These are phyloP conservation scores for Heterobasidion parviporum DNA, from an alignment of 1,284 basidiomycete genomes.

Conservation along the genomic window DNA sequence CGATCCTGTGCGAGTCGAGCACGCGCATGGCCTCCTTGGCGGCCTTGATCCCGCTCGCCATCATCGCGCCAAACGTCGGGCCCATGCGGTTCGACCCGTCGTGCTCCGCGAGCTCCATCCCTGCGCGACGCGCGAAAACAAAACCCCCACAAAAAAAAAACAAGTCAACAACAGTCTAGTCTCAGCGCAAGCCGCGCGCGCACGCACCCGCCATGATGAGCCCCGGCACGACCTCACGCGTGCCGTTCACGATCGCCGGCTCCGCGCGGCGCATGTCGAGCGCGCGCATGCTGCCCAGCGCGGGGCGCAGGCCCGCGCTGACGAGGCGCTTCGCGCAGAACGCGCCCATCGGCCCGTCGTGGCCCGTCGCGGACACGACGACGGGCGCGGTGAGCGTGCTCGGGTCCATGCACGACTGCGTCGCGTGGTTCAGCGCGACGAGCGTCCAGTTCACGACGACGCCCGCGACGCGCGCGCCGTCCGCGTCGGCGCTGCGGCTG, in stretches of 20 bases:
- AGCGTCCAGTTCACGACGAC: slow-evolving; percentile 86
- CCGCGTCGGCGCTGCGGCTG: slow-evolving; percentile 45
- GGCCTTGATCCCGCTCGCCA: slow-evolving; percentile 72
- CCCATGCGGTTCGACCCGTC: slow-evolving; percentile 81
- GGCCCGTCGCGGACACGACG: slow-evolving; percentile 62
- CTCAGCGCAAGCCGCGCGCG: neutral
- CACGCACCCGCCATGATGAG: slow-evolving; percentile 64
- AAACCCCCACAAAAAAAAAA: neutral
- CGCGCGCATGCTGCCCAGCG: slow-evolving; percentile 77
- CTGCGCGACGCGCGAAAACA: slow-evolving; percentile 22
- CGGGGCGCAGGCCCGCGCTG: slow-evolving; percentile 66
- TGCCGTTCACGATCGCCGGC: slow-evolving; percentile 70
- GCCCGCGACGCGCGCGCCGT: slow-evolving; percentile 66
- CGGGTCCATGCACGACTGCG: slow-evolving; percentile 83
- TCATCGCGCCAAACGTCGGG: slow-evolving; percentile 79
- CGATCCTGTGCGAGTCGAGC: slow-evolving; percentile 49
- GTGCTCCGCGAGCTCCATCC: slow-evolving; percentile 82
- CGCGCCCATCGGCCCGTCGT: slow-evolving; percentile 82
- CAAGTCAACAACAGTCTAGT: neutral
- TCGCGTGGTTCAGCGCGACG: slow-evolving; percentile 75
- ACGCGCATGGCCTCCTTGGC: slow-evolving; percentile 67
- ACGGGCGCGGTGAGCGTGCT: slow-evolving; percentile 78
- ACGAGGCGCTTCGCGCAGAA: slow-evolving; percentile 81
- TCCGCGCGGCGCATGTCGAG: slow-evolving; percentile 76
- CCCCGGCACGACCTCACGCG: slow-evolving; percentile 75